Evolutionary conservation across 179 eudicot genomes (phyloP).

Genomic region (Camellia oleifera): DNA sequence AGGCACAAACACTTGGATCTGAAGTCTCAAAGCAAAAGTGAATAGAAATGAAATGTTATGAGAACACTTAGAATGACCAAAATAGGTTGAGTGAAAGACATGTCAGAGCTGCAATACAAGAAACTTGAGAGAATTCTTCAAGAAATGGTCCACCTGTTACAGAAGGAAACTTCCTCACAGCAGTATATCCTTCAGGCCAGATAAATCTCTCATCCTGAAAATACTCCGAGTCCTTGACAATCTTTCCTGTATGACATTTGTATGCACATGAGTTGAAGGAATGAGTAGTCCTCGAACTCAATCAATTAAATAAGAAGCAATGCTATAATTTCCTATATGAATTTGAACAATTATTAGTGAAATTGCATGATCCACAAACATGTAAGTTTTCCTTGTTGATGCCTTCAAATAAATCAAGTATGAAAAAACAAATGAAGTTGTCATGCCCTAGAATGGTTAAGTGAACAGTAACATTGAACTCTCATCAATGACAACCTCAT

Average conservation of each 20-base stretch:
- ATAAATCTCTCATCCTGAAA: slow-evolving; percentile 44
- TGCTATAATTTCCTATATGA: neutral
- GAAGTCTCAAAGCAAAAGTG: slow-evolving; percentile 12
- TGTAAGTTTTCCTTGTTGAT: neutral
- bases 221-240: slow-evolving; percentile 44
- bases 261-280: neutral
- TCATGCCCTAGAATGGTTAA: neutral
- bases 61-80: neutral
- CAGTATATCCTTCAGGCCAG: slow-evolving; percentile 65
- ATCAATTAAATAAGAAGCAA: neutral
- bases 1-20: slow-evolving; percentile 43
- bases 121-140: slow-evolving; percentile 6
- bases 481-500: neutral
- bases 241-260: slow-evolving; percentile 37
- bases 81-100: neutral
- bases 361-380: neutral
- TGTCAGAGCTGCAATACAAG: neutral
- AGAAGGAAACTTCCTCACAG: slow-evolving; percentile 55
- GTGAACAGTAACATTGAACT: neutral
- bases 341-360: neutral
- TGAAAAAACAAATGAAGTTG: neutral
- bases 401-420: neutral
- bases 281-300: neutral
- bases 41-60: neutral
- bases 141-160: slow-evolving; percentile 36